Percentiles rank a stretch among this genome's conserved stretches.
These are phyloP conservation scores for Ochromonas danica DNA, from an alignment of 108 stramenopile genomes.

Conservation along the genomic window DNA sequence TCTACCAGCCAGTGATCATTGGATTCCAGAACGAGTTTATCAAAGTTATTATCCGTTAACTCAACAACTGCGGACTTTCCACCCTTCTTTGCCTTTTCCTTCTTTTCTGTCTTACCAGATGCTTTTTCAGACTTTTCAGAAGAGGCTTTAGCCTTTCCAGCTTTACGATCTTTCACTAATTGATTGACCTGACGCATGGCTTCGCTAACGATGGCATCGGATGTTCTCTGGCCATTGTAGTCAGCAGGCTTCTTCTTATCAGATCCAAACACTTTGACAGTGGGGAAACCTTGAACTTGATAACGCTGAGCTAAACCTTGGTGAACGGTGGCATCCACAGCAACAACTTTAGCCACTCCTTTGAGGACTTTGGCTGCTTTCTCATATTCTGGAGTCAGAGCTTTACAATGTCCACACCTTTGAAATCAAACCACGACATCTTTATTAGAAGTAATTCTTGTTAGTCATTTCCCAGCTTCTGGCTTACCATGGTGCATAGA, in stretches of 20 bases:
- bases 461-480: not conserved
- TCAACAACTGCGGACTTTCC: conserved; percentile 35
- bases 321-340: conserved; percentile 38
- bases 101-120: conserved; percentile 8
- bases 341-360: conserved; percentile 53
- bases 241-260: conserved; percentile 54
- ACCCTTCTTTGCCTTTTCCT: conserved; percentile 11
- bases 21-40: conserved; percentile 54
- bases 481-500: conserved; percentile 30
- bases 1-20: conserved; percentile 57
- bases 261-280: conserved; percentile 55
- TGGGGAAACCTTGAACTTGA: conserved; percentile 53
- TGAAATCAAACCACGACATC: not conserved
- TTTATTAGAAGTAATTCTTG: not conserved
- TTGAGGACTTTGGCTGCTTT: conserved; percentile 51
- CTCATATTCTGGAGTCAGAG: conserved; percentile 49
- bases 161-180: conserved; percentile 42
- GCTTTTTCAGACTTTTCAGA: conserved; percentile 6
- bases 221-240: conserved; percentile 45
- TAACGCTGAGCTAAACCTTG: conserved; percentile 33
- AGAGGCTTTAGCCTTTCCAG: not conserved
- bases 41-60: conserved; percentile 48
- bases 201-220: conserved; percentile 42
- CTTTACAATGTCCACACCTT: conserved; percentile 52
- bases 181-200: conserved; percentile 38